Base-by-base conservation (phyloP, 805 yeast genomes). In the Saccharomycodes ludwigii region DNA sequence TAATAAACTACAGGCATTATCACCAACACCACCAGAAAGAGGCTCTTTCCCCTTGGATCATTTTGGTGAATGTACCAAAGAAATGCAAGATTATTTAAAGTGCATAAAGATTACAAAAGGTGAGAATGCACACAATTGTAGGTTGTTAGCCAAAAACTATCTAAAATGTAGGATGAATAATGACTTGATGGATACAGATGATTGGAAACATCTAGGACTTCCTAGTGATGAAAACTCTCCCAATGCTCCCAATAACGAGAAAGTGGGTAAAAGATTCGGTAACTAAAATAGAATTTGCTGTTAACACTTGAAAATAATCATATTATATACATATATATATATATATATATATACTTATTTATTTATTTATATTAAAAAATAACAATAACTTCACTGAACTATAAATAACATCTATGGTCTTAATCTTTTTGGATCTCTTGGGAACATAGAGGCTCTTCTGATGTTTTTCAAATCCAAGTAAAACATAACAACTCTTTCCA, bases 401-500 rank as follows among this genome's bases (percentile, higher is more conserved):
- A 3, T 14, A 15, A 10, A 17, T 4, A 24, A 14, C 34, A 28
- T 23, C 24, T 18, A 80, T 67, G 98, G 98, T 56, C 81, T 75
- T 52, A 91, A 66, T 65, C 98, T 77, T 59, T 64, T 77, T 43
- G 98, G 98, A 61, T 91, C 99, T 67, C 99, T 81, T 56, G 99
- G 99, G 91, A 91, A 91, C 55, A 88, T 65, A 9, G 95, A 79
- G n/a, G 99, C 96, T 57, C 98, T 78, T 63, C 99, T 80, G 46
- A 91, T 91, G 66, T 91, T 91, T 68, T 88, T 88, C 66, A 91
- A 71, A 53, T 85, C 98, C 57, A 91, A 71, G 76, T 71, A 91
- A 72, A 91, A 91, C 98, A 91, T 91, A 41, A 91, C 84, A 21
- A 91, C 98, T 67, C 99, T 82, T 65, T 91, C 99, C 44, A 91